phyloP scores from a whole-genome alignment of 2,329 filamentous ascomycete species.

The Alternaria arbusti region DNA sequence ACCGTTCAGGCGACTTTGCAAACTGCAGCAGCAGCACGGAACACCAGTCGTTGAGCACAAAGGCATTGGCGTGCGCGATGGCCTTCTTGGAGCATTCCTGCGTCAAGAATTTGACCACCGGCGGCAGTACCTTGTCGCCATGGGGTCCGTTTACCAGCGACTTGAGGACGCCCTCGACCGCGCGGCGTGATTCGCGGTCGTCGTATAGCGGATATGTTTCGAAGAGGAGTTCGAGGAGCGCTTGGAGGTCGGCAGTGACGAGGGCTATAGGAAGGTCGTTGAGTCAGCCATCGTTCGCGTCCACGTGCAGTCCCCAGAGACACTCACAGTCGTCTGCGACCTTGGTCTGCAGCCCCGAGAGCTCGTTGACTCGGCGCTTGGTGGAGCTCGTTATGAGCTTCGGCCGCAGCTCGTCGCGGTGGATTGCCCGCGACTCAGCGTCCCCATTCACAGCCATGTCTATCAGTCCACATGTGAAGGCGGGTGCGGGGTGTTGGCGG shows the following conservation, averaged over 20 bases:
- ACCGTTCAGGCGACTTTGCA: constrained; percentile 63
- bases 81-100: constrained; percentile 76
- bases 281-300: constrained; percentile 15
- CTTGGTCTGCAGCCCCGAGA: constrained; percentile 53
- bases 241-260: constrained; percentile 52
- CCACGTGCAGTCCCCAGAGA: neutral
- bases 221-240: constrained; percentile 76
- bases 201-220: constrained; percentile 85
- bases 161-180: constrained; percentile 80
- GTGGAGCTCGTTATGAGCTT: constrained; percentile 56
- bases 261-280: constrained; percentile 44
- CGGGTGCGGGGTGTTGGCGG: constrained; percentile 18
- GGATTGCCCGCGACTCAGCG: constrained; percentile 38
- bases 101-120: constrained; percentile 71
- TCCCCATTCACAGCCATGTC: constrained; percentile 48
- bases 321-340: constrained; percentile 53
- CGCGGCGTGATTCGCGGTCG: constrained; percentile 82
- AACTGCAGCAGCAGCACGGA: constrained; percentile 77
- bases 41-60: constrained; percentile 91
- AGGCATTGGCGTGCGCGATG: constrained; percentile 80
- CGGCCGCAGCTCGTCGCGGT: constrained; percentile 47
- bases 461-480: constrained; percentile 38
- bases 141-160: constrained; percentile 68
- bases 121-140: constrained; percentile 63
- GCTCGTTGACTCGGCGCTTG: constrained; percentile 54